Base-by-base conservation (phyloP, 345 rosid genomes). In the Moringa oleifera region DNA sequence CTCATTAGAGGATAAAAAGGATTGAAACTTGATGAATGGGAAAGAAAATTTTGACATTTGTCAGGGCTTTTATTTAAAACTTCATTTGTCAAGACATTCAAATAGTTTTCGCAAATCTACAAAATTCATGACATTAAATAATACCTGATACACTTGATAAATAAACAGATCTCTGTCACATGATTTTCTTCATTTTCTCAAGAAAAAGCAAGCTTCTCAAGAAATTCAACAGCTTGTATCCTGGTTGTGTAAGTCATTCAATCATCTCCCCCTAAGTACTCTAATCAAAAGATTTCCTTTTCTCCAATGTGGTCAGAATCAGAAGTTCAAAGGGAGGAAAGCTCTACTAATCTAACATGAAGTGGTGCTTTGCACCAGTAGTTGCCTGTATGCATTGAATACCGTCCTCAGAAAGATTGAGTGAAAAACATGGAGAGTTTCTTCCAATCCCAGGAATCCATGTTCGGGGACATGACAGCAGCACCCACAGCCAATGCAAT, bases 401-500 rank as follows among this genome's bases (percentile, higher is more conserved):
- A 41, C n/a, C 51, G 49, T 13, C 20, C 62, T 57, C 61, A 67
- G 47, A 20, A 25, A 18, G 69, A 45, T 28, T 58, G 53, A 64
- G 56, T 69, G 46, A 83, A n/a, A 53, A 57, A 13, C 46, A 67
- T 65, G 6, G 71, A 51, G 51, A 80, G 71, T 18, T 51, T 51
- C 54, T 51, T 51, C 54, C 20, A 76, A 28, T 78, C 78, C 69
- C 57, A 67, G 28, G 59, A 57, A 58, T 76, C 83, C 56, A 70
- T 0, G 60, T 73, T 68, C 0, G 78, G 73, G 57, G 77, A 66
- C 54, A 73, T 9, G 22, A 80, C 41, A 23, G 68, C 86, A 47
- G 81, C 90, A 36, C 87, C 86, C 0, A 74, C 78, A 16, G 79
- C 89, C 28, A 84, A 13, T 54, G 81, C 74, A 33, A 78, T 19